A percentile compares a stretch with the other conserved stretches of the same genome.
These are phyloP conservation scores for Colletotrichum sp. DNA, from an alignment of 2,329 filamentous ascomycete species.

Conservation along the genomic window DNA sequence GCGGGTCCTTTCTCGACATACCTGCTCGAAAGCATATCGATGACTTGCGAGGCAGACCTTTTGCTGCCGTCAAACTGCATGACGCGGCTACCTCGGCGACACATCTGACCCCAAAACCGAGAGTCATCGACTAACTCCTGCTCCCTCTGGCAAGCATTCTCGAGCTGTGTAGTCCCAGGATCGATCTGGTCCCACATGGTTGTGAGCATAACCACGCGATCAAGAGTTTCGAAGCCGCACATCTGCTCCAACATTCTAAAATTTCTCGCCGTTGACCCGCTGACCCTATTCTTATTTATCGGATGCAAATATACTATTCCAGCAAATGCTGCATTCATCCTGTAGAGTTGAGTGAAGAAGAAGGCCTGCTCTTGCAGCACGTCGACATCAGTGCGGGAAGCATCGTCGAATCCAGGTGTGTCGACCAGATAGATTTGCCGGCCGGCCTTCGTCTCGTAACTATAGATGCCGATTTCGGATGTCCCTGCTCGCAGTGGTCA, in stretches of 20 bases:
- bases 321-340: no score
- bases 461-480: neutral
- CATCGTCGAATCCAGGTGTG: neutral
- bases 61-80: neutral
- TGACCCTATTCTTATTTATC: no score
- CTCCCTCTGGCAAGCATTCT: neutral
- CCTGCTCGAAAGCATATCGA: fast-evolving
- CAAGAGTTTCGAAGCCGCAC: no score
- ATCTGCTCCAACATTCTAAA: no score
- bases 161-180: neutral
- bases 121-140: neutral
- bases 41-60: neutral
- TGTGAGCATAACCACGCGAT: no score
- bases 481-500: no score
- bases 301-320: no score
- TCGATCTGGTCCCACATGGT: no score
- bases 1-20: fast-evolving
- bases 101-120: fast-evolving
- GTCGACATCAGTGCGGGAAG: neutral
- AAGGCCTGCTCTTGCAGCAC: neutral
- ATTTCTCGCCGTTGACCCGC: no score
- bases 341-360: neutral
- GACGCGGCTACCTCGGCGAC: neutral
- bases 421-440: neutral
- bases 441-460: neutral